Evolutionary conservation across 148 eudicot species (phyloP), one percentile per base, ranked within the genome.

Genomic region (Drosera capensis): DNA sequence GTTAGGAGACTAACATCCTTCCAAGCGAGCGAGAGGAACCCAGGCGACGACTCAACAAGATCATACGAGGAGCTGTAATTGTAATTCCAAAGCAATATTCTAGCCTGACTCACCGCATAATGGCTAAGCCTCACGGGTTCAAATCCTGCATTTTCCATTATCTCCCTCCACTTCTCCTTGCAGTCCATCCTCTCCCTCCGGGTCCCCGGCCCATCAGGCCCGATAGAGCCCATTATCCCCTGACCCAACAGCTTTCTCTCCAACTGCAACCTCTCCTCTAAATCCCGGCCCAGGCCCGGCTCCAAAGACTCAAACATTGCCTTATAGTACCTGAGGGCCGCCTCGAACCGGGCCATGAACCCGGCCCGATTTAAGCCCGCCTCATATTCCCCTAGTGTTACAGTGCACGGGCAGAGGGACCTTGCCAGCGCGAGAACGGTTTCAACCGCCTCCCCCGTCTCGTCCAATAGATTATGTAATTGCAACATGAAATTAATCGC

Each of bases 401-500:
- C 79, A 0, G 84, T 64, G 0, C 39, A 55, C 2, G 95, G 97
- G 43, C 73, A 78, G 46, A 83, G 36, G 14, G 86, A 68, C 28
- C 67, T 84, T 2, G 95, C 93, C 3, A 88, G 53, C 26, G 52
- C 60, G 7, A 88, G 61, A 15, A 83, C 94, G 7, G 73, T 31
- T 9, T 65, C 66, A 5, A 88, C 94, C 0, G 53, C 62, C 1
- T 26, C 4, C 7, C 46, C 25, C 0, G 56, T 51, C 14, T 80
- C 79, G 21, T 73, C 94, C 1, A 88, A 56, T 0, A 84, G 56
- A 31, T 75, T 84, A 13, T 71, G 80, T 21, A 88, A 47, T 55
- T 88, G 95, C 15, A 88, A 81, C 97, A 88, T 88, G 59, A 88
- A 88, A 17, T 88, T 88, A 22, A 80, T 86, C 0, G 80, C 76